A percentile compares a stretch with the other conserved stretches of the same genome.
Evolutionary conservation across 2,329 filamentous ascomycete species (phyloP).

Genomic region (Paecilomyces niveus): DNA sequence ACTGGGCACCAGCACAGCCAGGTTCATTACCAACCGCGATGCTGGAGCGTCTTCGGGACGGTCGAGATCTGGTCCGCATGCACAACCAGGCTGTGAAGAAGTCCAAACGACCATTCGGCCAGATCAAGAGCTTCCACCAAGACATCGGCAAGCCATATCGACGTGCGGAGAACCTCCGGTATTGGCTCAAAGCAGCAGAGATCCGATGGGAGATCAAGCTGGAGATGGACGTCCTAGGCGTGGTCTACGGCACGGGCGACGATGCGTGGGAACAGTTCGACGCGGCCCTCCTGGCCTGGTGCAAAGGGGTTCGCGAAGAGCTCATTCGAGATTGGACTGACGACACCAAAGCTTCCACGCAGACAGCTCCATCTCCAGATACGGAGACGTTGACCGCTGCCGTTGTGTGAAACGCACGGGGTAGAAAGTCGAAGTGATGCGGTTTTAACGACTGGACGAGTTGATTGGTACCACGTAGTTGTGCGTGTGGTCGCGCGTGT

Average conservation of each 20-base stretch:
- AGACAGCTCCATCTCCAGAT: constrained; percentile 1
- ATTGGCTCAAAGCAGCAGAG: constrained; percentile 94
- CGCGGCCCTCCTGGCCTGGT: constrained; percentile 75
- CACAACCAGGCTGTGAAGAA: constrained; percentile 85
- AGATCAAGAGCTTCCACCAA: constrained; percentile 82
- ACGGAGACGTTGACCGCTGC: constrained; percentile 3
- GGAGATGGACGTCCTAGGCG: constrained; percentile 74
- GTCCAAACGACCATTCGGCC: constrained; percentile 78
- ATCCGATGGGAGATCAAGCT: constrained; percentile 85
- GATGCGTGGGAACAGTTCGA: constrained; percentile 76
- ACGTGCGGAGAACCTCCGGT: constrained; percentile 85
- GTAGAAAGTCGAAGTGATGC: not conserved
- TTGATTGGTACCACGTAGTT: constrained; percentile 10
- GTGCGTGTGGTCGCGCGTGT: not conserved
- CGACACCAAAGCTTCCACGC: constrained; percentile 22
- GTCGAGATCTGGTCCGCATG: constrained; percentile 71
- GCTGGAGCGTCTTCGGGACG: constrained; percentile 66
- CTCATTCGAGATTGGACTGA: constrained; percentile 63
- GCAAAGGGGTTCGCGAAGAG: constrained; percentile 72
- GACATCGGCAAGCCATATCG: constrained; percentile 94
- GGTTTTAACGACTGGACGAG: constrained; percentile 2
- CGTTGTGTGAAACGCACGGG: not conserved
- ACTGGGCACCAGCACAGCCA: constrained; percentile 56
- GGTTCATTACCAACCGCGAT: constrained; percentile 54
- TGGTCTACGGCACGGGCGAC: constrained; percentile 65